Base-by-base conservation (phyloP, 2,329 filamentous ascomycete genomes). In the Colletotrichum scovillei region DNA sequence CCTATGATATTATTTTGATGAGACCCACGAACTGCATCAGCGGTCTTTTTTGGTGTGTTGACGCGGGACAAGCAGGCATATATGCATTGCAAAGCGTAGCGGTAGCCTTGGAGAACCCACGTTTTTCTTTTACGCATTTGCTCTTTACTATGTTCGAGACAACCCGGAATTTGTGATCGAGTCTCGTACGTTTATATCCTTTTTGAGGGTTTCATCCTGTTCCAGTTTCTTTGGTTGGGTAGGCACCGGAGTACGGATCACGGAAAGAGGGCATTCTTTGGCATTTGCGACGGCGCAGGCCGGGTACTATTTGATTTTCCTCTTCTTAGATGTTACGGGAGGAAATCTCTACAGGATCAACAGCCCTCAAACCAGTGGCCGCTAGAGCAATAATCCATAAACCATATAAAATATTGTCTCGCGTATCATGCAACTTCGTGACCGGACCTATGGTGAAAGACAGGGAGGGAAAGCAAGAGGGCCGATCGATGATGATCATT, bases 211-310 rank as follows among this genome's bases (percentile, higher is more conserved):
- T n/a, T 58, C 52, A 24, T 49, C 9, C 52, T 49, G n/a, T n/a
- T 28, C 32, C 6, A 42, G 24, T 60, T 56, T 56, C 38, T 63
- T 69, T n/a, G 60, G 58, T 42, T 62, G 38, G 38, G 67, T 71
- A 24, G 55, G 71, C 71, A 57, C 35, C 28, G 71, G 71, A 65
- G 71, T 73, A 73, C 12, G 67, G 67, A 32, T 42, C 55, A 63
- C 19, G 65, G 65, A 58, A 63, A 63, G 52, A 73, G 56, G 63
- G 58, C 65, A 67, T 59, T 58, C 24, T 30, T 72, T 38, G 69
- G 69, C 69, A 72, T 72, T 72, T 72, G 52, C 68, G 62, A 72
- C 38, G 67, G 68, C 72, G 72, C 65, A 63, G 69, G 65, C 69
- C 69, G 65, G 69, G 26, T 69, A 58, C 38, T 42, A 30, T 52